A percentile compares a stretch with the other conserved stretches of the same genome.
Conservation (phyloP, 179 eudicot species). For the Spinacia oleracea region DNA sequence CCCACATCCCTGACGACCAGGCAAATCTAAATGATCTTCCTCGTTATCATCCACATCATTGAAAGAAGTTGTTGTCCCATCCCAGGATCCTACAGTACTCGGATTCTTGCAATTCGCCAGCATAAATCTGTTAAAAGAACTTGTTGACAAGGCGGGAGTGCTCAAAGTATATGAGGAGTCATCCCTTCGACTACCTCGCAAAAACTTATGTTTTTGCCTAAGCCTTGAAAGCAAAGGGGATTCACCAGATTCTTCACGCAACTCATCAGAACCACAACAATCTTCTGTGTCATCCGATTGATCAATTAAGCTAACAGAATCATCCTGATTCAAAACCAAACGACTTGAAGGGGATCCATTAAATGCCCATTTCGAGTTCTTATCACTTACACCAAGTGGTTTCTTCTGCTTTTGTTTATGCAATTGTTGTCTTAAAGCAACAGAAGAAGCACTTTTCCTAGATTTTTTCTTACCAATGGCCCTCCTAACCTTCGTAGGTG, state of each 20-base stretch:
- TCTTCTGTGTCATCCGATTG: slow-evolving; percentile 74
- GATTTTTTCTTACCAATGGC: slow-evolving; percentile 52
- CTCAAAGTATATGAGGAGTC: slow-evolving; percentile 74
- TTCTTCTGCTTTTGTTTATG: slow-evolving; percentile 35
- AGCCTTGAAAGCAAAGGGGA: slow-evolving; percentile 78
- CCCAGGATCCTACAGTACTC: slow-evolving; percentile 89
- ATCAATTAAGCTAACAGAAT: slow-evolving; percentile 56
- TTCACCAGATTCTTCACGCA: slow-evolving; percentile 48
- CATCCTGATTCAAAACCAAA: slow-evolving; percentile 48
- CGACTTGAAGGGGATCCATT: slow-evolving; percentile 38
- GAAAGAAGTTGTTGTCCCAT: slow-evolving; percentile 68
- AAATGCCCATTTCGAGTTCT: slow-evolving; percentile 31
- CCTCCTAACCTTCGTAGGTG: slow-evolving; percentile 51
- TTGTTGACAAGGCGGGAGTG: slow-evolving; percentile 89
- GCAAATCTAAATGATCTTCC: slow-evolving; percentile 65
- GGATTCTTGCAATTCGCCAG: slow-evolving; percentile 48
- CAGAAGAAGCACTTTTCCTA: slow-evolving; percentile 48
- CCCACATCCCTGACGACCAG: slow-evolving; percentile 88
- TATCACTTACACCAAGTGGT: slow-evolving; percentile 36
- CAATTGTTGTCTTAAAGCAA: slow-evolving; percentile 42
- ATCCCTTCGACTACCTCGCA: slow-evolving; percentile 60
- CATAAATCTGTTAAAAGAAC: slow-evolving; percentile 67
- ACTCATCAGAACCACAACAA: slow-evolving; percentile 61
- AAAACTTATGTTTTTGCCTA: slow-evolving; percentile 48
- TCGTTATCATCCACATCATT: slow-evolving; percentile 70